phyloP scores from a whole-genome alignment of 768 basidiomycete genomes.

The Lactifluus echinatus region DNA sequence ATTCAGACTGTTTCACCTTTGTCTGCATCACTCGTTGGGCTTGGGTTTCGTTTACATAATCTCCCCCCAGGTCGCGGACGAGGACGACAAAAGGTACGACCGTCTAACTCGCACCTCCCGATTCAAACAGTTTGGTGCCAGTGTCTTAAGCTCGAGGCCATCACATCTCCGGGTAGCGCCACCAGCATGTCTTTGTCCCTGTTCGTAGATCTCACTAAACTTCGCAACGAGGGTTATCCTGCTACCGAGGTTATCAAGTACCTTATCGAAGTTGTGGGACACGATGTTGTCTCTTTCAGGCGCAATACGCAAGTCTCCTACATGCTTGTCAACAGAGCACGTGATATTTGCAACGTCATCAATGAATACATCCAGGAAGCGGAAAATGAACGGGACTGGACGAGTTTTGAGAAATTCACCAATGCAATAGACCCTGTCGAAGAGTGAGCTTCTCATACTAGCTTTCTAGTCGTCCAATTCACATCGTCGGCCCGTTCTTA shows the following conservation, averaged over 20 bases:
- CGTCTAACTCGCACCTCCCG: neutral
- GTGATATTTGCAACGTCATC: slow-evolving; percentile 19
- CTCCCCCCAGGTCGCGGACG: neutral
- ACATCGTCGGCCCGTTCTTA: neutral
- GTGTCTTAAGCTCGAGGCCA: no score
- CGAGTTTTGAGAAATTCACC: slow-evolving; percentile 16
- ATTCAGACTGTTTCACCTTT: slow-evolving; percentile 7
- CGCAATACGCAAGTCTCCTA: slow-evolving; percentile 20
- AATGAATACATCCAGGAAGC: slow-evolving; percentile 14
- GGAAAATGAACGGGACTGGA: slow-evolving; percentile 12
- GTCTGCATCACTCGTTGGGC: neutral
- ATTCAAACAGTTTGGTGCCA: no score
- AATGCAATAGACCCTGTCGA: slow-evolving; percentile 20
- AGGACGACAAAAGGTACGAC: neutral
- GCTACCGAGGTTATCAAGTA: slow-evolving; percentile 18
- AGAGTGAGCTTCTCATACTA: slow-evolving; percentile 1
- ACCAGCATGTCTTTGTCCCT: neutral
- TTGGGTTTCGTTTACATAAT: neutral
- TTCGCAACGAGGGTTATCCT: slow-evolving; percentile 1
- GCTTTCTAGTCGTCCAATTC: neutral
- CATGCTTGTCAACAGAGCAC: slow-evolving; percentile 17
- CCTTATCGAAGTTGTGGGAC: slow-evolving; percentile 13
- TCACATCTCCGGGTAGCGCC: neutral
- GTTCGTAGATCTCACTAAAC: neutral
- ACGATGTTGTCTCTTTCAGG: slow-evolving; percentile 13